Conservation (phyloP, 192 early-diverging fungal species). For the Thamnidium elegans region DNA sequence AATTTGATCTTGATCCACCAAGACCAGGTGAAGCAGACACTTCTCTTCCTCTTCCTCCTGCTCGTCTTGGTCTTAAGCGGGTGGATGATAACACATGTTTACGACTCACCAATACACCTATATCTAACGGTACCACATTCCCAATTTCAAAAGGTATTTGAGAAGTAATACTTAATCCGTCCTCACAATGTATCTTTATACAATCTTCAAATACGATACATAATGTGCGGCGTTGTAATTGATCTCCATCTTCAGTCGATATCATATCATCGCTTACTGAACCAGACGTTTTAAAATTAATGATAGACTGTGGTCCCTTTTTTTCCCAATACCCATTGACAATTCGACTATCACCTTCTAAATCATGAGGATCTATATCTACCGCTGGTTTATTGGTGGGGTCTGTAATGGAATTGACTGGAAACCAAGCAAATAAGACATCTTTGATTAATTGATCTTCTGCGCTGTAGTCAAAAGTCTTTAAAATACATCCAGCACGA, state of each 20-base stretch:
- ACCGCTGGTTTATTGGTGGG: neutral
- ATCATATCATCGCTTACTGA: no score
- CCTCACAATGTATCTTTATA: neutral
- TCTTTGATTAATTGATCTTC: constrained; percentile 1
- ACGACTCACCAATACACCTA: constrained; percentile 2
- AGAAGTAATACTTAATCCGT: neutral
- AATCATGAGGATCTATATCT: neutral
- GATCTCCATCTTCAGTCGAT: neutral
- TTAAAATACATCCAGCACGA: neutral
- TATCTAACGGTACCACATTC: neutral
- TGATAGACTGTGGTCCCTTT: neutral
- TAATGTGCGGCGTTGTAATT: neutral
- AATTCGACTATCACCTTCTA: neutral
- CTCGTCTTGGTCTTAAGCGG: neutral
- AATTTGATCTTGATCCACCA: no score
- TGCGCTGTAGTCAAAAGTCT: neutral
- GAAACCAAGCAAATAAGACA: constrained; percentile 17
- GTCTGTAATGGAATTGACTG: neutral
- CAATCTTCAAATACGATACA: constrained; percentile 12
- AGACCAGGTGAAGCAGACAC: neutral
- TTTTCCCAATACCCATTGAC: neutral
- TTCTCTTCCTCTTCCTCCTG: neutral
- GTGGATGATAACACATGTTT: neutral
- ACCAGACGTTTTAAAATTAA: no score
- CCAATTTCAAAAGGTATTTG: constrained; percentile 2